Conservation (phyloP, 148 eudicot genomes). For the Polygonum aviculare region DNA sequence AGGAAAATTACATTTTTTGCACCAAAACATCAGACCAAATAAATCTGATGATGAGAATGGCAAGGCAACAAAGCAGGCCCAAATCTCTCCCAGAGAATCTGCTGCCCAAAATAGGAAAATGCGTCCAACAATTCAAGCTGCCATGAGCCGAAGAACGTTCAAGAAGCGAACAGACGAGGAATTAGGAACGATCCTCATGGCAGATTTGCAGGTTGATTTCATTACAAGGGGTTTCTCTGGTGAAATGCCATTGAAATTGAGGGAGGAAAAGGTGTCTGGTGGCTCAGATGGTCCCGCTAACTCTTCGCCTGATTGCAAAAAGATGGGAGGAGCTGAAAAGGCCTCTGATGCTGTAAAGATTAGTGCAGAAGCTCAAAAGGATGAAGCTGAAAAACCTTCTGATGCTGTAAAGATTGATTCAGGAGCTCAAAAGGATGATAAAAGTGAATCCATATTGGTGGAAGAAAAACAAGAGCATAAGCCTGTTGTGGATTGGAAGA, state of each 20-base stretch:
- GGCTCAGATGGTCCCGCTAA: slow-evolving; percentile 2
- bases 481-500: slow-evolving; percentile 42
- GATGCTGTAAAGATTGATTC: background rate
- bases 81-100: background rate
- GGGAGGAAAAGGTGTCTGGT: slow-evolving; percentile 18
- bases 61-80: background rate
- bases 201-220: slow-evolving; percentile 14
- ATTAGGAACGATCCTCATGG: background rate
- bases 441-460: slow-evolving; percentile 23
- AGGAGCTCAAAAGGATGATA: slow-evolving; percentile 34
- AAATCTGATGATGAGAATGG: background rate
- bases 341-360: background rate
- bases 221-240: slow-evolving; percentile 28
- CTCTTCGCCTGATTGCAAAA: slow-evolving; percentile 13
- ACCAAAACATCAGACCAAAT: background rate
- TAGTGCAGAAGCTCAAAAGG: slow-evolving; percentile 26
- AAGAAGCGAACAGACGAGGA: slow-evolving; percentile 8
- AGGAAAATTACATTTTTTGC: slow-evolving; percentile 7
- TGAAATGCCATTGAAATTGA: slow-evolving; percentile 28
- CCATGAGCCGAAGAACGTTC: slow-evolving; percentile 27
- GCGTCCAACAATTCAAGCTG: slow-evolving; percentile 12
- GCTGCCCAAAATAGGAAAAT: slow-evolving; percentile 4
- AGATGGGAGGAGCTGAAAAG: background rate
- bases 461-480: slow-evolving; percentile 22
- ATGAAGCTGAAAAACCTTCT: slow-evolving; percentile 14